Base-by-base conservation (phyloP, 139 green algal genomes). In the Volvox africanus region DNA sequence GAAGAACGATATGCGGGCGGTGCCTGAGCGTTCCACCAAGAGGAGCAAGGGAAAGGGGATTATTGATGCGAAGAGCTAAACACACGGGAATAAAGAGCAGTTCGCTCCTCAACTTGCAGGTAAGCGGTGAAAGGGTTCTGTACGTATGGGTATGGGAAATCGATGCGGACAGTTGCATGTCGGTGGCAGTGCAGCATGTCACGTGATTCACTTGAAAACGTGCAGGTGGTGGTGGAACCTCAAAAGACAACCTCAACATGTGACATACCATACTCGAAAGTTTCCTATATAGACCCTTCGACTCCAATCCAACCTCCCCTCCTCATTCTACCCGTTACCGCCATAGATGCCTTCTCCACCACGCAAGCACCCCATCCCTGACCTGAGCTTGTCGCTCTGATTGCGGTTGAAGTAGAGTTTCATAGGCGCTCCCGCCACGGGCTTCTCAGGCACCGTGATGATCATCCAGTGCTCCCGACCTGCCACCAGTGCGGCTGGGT, bases 371-470 rank as follows among this genome's bases (percentile, higher is more conserved):
- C 82, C 33, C 33, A 30, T 20, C 81, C 18, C 92, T 3, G 88
- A 96, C 93, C 89, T 93, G 17, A 98, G 94, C 36, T 92, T 55
- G 61, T 96, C 93, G 83, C 91, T 96, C 88, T 96, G 94, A 24
- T 81, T 88, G 33, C 94, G 71, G 89, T 98, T 98, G 93, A 97
- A 97, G 61, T 96, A 96, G 1, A 97, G 28, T 13, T 92, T 55
- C n/a, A 82, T 86, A 32, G 93, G 80, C 75, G 92, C 93, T 2
- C 97, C 97, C 26, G 97, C 96, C 55, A 97, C 92, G 0, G 96
- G 96, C 79, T 75, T 88, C 75, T 96, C 95, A 20, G 97, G 97
- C 65, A 96, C 93, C 2, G 94, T 97, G 69, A 96, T 94, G 61
- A 96, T 95, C 75, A 98, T 93, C 96, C 96, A 97, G 86, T 95